These are phyloP conservation scores for Acanthamoeba royreba DNA, from an alignment of 208 protist genomes.

Conservation along the genomic window DNA sequence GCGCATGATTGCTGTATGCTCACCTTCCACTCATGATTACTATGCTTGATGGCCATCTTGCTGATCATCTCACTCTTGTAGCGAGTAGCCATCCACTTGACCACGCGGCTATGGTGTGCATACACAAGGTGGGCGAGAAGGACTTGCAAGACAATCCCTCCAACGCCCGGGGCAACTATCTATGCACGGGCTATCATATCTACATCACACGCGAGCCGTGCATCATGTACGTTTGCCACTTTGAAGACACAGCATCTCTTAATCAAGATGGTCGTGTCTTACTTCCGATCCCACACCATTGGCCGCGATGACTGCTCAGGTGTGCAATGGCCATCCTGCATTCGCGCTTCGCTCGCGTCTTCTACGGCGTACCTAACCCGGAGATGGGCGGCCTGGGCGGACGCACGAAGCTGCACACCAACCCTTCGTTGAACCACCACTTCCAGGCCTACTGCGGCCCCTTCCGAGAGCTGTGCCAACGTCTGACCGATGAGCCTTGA, in stretches of 20 bases:
- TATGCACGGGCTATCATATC: slow-evolving; percentile 21
- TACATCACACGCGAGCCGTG: slow-evolving; percentile 34
- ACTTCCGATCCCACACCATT: too few species aligned
- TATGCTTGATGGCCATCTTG: neutral
- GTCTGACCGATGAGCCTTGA: too few species aligned
- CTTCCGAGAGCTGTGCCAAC: too few species aligned
- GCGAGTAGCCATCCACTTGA: neutral
- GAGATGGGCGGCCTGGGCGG: neutral
- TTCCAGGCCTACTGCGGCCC: neutral
- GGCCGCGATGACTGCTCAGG: too few species aligned
- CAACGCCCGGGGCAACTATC: neutral
- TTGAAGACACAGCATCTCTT: too few species aligned
- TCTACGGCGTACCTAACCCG: neutral
- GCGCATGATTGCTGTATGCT: neutral
- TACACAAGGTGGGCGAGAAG: neutral
- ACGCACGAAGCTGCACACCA: neutral
- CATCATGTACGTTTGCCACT: neutral
- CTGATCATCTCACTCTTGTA: neutral
- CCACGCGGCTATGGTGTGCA: slow-evolving; percentile 31
- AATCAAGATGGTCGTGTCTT: too few species aligned
- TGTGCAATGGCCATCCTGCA: slow-evolving; percentile 20
- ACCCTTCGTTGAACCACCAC: slow-evolving; percentile 16
- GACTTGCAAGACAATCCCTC: neutral
- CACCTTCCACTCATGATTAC: too few species aligned
- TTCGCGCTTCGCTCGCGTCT: neutral